These are phyloP conservation scores for Fragilaria radians DNA, from an alignment of 108 stramenopile genomes.

Conservation along the genomic window DNA sequence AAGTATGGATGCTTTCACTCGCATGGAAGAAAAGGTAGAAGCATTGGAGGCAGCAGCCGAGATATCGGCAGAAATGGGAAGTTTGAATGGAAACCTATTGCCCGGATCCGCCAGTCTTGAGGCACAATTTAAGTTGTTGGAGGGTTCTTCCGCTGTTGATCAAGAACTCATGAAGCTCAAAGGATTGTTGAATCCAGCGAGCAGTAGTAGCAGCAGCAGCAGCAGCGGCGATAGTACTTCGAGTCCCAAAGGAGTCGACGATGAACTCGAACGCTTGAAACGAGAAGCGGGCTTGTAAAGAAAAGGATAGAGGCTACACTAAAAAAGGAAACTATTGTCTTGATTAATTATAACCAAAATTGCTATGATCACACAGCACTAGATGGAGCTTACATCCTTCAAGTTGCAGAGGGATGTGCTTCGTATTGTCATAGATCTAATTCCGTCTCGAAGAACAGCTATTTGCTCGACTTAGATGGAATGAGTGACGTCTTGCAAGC, in stretches of 20 bases:
- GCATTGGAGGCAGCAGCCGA: conserved; percentile 89
- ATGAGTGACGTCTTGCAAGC: too few relatives aligned
- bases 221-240: not conserved
- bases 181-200: conserved; percentile 39
- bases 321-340: too few relatives aligned
- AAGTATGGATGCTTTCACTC: conserved; percentile 89
- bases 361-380: too few relatives aligned
- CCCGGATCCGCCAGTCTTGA: conserved; percentile 77
- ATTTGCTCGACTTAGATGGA: too few relatives aligned
- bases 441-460: too few relatives aligned
- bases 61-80: conserved; percentile 88
- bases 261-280: conserved; percentile 85
- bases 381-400: too few relatives aligned
- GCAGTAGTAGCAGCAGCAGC: conserved; percentile 7
- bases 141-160: conserved; percentile 74
- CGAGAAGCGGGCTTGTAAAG: conserved; percentile 27
- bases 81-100: conserved; percentile 30
- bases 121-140: conserved; percentile 82
- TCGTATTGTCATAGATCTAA: too few relatives aligned
- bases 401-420: too few relatives aligned
- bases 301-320: too few relatives aligned
- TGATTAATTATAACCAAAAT: too few relatives aligned
- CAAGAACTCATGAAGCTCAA: conserved; percentile 87
- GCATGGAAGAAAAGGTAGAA: conserved; percentile 98
- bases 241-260: conserved; percentile 47